Conservation (phyloP, 768 basidiomycete species). For the Boletus subparvulus region DNA sequence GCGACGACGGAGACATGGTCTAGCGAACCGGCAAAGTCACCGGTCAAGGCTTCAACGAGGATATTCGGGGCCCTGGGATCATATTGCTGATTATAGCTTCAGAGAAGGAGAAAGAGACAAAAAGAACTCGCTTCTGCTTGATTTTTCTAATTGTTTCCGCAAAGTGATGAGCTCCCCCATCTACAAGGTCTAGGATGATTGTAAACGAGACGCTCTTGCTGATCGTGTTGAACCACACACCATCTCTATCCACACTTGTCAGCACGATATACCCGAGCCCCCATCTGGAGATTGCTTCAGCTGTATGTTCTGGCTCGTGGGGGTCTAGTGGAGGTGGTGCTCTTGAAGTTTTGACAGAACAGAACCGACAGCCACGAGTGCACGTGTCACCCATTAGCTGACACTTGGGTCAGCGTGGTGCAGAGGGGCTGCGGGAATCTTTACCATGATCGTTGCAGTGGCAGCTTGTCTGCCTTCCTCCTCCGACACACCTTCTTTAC, state of each 20-base stretch:
- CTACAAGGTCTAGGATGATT: constrained; percentile 69
- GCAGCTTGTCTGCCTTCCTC: constrained; percentile 78
- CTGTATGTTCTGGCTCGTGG: constrained; percentile 97
- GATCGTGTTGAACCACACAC: constrained; percentile 43
- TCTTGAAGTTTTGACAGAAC: constrained; percentile 92
- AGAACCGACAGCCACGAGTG: constrained; percentile 96
- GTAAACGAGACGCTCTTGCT: background rate
- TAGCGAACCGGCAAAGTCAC: constrained; percentile 84
- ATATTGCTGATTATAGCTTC: background rate
- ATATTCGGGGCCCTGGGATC: constrained; percentile 82
- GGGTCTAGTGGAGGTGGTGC: constrained; percentile 88
- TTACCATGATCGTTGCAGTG: constrained; percentile 98
- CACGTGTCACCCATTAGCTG: constrained; percentile 99
- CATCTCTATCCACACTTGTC: constrained; percentile 96
- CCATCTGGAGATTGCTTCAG: constrained; percentile 97
- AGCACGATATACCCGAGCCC: constrained; percentile 97
- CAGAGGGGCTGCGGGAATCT: constrained; percentile 13
- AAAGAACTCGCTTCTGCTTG: constrained; percentile 76
- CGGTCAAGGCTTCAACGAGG: constrained; percentile 93
- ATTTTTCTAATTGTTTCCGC: constrained; percentile 94
- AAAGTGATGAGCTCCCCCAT: constrained; percentile 92
- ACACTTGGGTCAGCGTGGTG: constrained; percentile 6
- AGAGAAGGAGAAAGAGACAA: constrained; percentile 17
- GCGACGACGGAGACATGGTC: constrained; percentile 81
- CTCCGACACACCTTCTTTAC: constrained; percentile 62